Base-by-base conservation (phyloP, 2,329 filamentous ascomycete genomes). In the Setomelanomma holmii region DNA sequence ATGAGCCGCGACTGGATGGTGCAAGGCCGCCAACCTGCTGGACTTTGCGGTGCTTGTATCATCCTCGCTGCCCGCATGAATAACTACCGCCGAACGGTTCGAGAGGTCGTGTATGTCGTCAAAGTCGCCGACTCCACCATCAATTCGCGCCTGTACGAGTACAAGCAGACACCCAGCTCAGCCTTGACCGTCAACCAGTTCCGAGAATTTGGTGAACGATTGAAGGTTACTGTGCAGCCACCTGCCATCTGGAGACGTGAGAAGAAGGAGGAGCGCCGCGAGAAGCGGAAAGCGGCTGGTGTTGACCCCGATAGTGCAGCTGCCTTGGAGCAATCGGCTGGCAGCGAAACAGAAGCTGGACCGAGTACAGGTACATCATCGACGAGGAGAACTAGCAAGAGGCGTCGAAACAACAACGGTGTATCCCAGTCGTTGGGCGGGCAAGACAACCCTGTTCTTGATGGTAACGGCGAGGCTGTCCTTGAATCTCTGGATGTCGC, bases 1-100 rank as follows among this genome's bases (percentile, higher is more conserved):
- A 98, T 99, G 95, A 93, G 91, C 60, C 84, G 91, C 47, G 95
- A 99, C 76, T 98, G 95, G 93, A 98, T 99, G 86, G 89, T 93
- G 40, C 91, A 93, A 71, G 95, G 95, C 64, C 89, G 95, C 67
- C 88, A 95, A 35, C 95, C 95, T 14, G 93, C 93, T 5, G 95
- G 95, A 61, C 88, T 98, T 48, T 97, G 93, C 73, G 95, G 95
- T 56, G 95, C 95, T 11, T 96, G 93, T 61, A 84, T 99, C 41
- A 90, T 99, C 55, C 88, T 99, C 73, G 95, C 95, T 5, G 93
- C 95, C 7, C 89, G 95, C 45, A 98, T 98, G 89, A 96, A 97
- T 82, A 98, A 98, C 75, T 99, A 96, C 71, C 89, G 93, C 39
- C 88, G 95, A 16, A 96, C 92, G 0, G 87, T 96, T 11, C 86